Evolutionary conservation across 2,329 filamentous ascomycete genomes (phyloP).

Genomic region (Xylariaceae sp.): DNA sequence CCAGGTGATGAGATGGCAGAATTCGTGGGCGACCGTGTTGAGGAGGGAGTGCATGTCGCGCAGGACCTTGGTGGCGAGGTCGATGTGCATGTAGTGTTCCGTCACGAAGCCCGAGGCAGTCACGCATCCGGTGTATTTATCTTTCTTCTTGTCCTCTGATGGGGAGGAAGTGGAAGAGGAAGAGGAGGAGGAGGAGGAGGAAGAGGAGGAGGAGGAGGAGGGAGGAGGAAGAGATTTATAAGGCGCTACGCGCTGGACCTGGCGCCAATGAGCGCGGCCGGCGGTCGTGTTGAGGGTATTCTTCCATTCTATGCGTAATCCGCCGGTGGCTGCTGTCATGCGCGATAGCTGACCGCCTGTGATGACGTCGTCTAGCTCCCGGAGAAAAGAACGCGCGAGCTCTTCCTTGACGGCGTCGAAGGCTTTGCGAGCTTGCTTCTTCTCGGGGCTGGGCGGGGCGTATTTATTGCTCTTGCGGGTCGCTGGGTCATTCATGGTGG

Average conservation of each 20-base stretch:
- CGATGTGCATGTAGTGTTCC: conserved; percentile 66
- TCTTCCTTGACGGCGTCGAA: conserved; percentile 59
- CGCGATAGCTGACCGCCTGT: conserved; percentile 53
- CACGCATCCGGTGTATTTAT: too few relatives aligned
- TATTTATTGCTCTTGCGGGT: conserved; percentile 30
- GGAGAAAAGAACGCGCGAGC: conserved; percentile 59
- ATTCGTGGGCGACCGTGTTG: conserved; percentile 94
- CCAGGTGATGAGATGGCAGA: conserved; percentile 89
- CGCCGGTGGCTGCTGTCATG: conserved; percentile 59
- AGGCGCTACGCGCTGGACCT: too few relatives aligned
- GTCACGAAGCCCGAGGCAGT: neutral
- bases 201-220: too few relatives aligned
- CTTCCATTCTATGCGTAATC: conserved; percentile 66
- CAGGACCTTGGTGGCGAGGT: conserved; percentile 84
- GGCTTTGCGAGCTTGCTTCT: conserved; percentile 46
- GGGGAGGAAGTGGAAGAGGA: conserved; percentile 20
- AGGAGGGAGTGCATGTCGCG: conserved; percentile 69
- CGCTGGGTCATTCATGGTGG: conserved; percentile 20
- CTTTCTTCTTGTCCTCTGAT: conserved; percentile 20
- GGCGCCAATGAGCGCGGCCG: conserved; percentile 62
- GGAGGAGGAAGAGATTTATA: too few relatives aligned
- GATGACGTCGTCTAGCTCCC: conserved; percentile 62
- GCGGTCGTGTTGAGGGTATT: conserved; percentile 77
- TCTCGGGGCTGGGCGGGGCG: conserved; percentile 30
- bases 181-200: neutral